Evolutionary conservation across 148 eudicot species (phyloP), one percentile per base, ranked within the genome.

Genomic region (Rhododendron vialii): DNA sequence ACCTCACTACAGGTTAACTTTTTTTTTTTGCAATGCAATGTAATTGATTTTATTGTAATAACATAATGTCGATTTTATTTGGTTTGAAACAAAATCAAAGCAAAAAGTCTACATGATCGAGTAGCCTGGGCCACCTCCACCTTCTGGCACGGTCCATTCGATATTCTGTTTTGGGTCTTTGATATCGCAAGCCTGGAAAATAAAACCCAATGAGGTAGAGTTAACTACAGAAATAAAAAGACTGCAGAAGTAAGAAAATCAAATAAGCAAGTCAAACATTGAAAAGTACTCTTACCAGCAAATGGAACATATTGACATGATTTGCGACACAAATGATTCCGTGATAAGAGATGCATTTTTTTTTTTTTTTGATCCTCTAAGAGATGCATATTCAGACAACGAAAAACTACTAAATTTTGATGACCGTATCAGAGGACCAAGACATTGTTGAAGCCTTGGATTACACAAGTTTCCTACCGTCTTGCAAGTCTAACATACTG

Each of bases 51-150:
- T 33, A 78, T 78, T 80, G 75, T 30, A 1, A 24, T 4, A 50
- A 17, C 61, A 12, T 28, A 69, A 69, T 30, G 6, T 12, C 20
- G 2, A 28, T 26, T 69, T 69, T 69, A 3, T 26, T 69, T 30
- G 75, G 75, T 12, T 69, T 69, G 75, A 28, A 22, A 28, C 5
- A 9, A 13, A 48, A 80, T 26, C 38, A 7, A 45, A 78, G 33
- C 30, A 45, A 45, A 50, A 6, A 6, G 63, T 88, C 91, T 95
- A 96, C 99, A 96, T 95, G 41, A 93, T 91, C 7, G 99, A 88
- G 91, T 97, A 97, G 73, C 95, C 96, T 5, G 99, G 99, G 80
- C 99, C 99, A 14, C 99, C 99, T 0, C 99, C 96, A 22, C 99
- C 99, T 87, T 97, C 98, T 3, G 99, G 99, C 81, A 97, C 98